These are phyloP conservation scores for Avena eriantha DNA, from an alignment of 176 grass and related monocot genomes.

Conservation along the genomic window DNA sequence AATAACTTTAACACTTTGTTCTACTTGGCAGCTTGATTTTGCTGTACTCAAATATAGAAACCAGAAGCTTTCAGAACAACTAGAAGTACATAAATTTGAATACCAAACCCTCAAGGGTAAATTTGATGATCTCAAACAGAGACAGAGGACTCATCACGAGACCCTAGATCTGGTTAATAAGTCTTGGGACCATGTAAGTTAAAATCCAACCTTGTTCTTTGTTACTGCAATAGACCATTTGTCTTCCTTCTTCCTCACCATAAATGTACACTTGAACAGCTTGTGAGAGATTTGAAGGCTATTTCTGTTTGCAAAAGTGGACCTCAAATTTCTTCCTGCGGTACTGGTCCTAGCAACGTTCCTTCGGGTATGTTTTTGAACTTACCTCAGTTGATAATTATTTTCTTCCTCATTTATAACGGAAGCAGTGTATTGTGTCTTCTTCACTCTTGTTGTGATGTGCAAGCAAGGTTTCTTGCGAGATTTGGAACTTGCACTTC, in stretches of 20 bases:
- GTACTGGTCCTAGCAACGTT: slow-evolving; percentile 44
- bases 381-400: neutral
- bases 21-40: slow-evolving; percentile 71
- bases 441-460: neutral
- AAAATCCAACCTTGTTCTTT: slow-evolving; percentile 13
- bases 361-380: slow-evolving; percentile 42
- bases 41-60: slow-evolving; percentile 93
- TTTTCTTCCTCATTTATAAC: slow-evolving; percentile 3
- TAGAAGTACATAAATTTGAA: slow-evolving; percentile 87
- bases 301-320: slow-evolving; percentile 56
- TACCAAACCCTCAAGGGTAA: slow-evolving; percentile 75
- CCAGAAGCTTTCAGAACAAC: slow-evolving; percentile 83
- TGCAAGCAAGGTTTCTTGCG: neutral
- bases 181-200: slow-evolving; percentile 69
- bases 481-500: neutral
- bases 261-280: slow-evolving; percentile 53
- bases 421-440: slow-evolving; percentile 7
- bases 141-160: slow-evolving; percentile 57
- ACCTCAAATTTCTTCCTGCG: slow-evolving; percentile 42
- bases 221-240: neutral
- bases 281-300: slow-evolving; percentile 63
- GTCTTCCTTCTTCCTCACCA: neutral
- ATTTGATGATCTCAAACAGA: slow-evolving; percentile 73
- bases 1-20: neutral
- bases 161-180: slow-evolving; percentile 68